A percentile compares a stretch with the other conserved stretches of the same genome.
Evolutionary conservation across 2,329 filamentous ascomycete genomes (phyloP).

Genomic region (Ramularia collo-cygni): DNA sequence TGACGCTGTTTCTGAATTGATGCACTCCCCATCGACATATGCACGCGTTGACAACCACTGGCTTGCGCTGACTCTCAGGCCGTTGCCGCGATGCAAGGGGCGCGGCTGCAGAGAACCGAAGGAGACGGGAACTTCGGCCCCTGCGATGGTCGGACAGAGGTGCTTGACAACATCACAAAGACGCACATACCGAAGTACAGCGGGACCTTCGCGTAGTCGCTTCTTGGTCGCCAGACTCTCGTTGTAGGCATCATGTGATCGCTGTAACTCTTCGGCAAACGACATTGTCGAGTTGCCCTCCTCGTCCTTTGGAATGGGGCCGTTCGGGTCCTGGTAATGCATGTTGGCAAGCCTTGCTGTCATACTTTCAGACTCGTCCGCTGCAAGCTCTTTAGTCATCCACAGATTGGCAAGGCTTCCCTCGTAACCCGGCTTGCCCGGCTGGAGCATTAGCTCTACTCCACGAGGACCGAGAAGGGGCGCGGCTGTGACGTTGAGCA

Average conservation of each 20-base stretch:
- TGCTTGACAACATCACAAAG: conserved; percentile 15
- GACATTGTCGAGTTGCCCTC: conserved; percentile 7
- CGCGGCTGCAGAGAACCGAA: conserved; percentile 10
- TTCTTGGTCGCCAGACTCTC: conserved; percentile 9
- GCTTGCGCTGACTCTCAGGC: conserved; percentile 1
- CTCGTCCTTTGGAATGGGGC: conserved; percentile 5
- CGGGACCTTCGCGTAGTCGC: conserved; percentile 11
- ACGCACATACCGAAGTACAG: conserved; percentile 16
- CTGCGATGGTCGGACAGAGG: conserved; percentile 9
- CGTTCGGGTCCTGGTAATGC: conserved; percentile 1
- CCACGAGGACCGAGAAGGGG: conserved; percentile 25
- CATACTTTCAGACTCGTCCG: conserved; percentile 9
- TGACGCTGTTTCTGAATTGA: too few relatives aligned
- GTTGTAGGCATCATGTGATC: conserved; percentile 7
- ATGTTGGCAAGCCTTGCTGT: conserved; percentile 5
- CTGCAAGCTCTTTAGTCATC: conserved; percentile 16
- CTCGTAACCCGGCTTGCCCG: conserved; percentile 16
- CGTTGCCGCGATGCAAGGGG: conserved; percentile 1
- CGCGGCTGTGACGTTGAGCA: conserved; percentile 27
- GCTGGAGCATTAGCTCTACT: conserved; percentile 23
- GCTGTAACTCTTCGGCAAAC: conserved; percentile 10
- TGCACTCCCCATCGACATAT: not conserved
- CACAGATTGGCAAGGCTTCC: conserved; percentile 17
- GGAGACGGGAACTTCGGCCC: conserved; percentile 11
- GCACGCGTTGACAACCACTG: not conserved